Evolutionary conservation across 352 stramenopile genomes (phyloP), one percentile per base, ranked within the genome.

Genomic region (Pythium brachiatum): DNA sequence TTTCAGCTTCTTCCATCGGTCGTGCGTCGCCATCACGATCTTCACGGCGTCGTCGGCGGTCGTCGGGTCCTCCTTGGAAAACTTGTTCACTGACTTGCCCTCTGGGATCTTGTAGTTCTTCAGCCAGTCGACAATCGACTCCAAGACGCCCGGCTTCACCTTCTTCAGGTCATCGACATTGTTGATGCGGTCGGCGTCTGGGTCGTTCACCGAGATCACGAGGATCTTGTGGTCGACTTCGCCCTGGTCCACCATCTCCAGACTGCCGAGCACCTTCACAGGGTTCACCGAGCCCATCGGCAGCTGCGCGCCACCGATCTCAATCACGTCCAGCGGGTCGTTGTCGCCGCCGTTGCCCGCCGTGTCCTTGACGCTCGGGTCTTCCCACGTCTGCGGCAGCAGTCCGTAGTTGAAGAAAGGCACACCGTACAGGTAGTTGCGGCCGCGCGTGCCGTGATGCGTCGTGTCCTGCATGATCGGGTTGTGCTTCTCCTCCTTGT

Each of bases 181-280:
- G 64, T 95, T 80, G 54, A 99, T 98, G 32, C 70, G 72, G 50
- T 69, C 61, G 0, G 90, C 82, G 62, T 98, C 78, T 11, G 84
- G 79, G 80, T 99, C 97, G 15, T 72, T 72, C 13, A 94, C 60
- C 26, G 96, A 86, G 62, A 99, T 86, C 38, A 86, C 97, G 44
- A 99, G 79, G 66, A 99, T 98, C 76, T 99, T 99, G 79, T 99
- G 96, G 70, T 99, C 97, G 20, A 98, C 98, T 72, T 99, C 97
- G 48, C 95, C 97, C 74, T 99, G 93, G 70, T 99, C 97, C 54
- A 99, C 98, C 12, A 99, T 83, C 70, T 98, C 95, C 1, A 99
- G 69, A 26, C 94, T 96, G 43, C 97, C 96, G n/a, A 99, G 83
- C 25, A 99, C 91, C 69, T 98, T 98, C 46, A 99, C 97, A n/a